Percentiles rank a stretch among this genome's conserved stretches.
Evolutionary conservation across 139 green algal genomes (phyloP).

Genomic region (Spirogloea muscicola): DNA sequence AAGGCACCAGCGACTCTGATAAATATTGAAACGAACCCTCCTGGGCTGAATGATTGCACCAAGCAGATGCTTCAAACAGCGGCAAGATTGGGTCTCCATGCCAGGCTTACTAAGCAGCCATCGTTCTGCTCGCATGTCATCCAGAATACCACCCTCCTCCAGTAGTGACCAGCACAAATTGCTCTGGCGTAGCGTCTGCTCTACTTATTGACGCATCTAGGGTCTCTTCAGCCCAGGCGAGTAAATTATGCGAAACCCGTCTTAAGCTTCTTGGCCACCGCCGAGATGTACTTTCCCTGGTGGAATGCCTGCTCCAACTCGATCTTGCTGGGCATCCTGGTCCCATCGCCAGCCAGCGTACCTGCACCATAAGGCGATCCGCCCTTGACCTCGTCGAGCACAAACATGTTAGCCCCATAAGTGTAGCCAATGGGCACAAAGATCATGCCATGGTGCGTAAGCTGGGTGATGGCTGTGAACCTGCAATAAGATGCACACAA

Average conservation of each 20-base stretch:
- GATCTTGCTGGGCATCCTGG: slow-evolving; percentile 34
- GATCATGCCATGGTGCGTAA: slow-evolving; percentile 81
- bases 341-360: slow-evolving; percentile 35
- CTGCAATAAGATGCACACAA: slow-evolving; percentile 3
- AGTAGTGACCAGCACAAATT: too few relatives aligned
- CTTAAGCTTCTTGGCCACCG: slow-evolving; percentile 38
- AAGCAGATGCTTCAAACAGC: too few relatives aligned
- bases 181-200: too few relatives aligned
- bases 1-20: too few relatives aligned
- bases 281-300: slow-evolving; percentile 32
- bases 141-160: too few relatives aligned
- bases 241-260: slow-evolving; percentile 26
- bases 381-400: slow-evolving; percentile 46
- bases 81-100: too few relatives aligned
- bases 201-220: too few relatives aligned
- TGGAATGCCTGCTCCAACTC: slow-evolving; percentile 41
- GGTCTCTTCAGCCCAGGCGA: too few relatives aligned
- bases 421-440: slow-evolving; percentile 72
- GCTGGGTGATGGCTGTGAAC: slow-evolving; percentile 62
- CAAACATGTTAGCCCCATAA: slow-evolving; percentile 39
- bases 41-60: too few relatives aligned
- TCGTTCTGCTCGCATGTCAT: too few relatives aligned
- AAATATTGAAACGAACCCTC: too few relatives aligned
- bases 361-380: slow-evolving; percentile 37
- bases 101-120: too few relatives aligned